Evolutionary conservation across 2,329 filamentous ascomycete genomes (phyloP).

Genomic region (Verruconis gallopava): DNA sequence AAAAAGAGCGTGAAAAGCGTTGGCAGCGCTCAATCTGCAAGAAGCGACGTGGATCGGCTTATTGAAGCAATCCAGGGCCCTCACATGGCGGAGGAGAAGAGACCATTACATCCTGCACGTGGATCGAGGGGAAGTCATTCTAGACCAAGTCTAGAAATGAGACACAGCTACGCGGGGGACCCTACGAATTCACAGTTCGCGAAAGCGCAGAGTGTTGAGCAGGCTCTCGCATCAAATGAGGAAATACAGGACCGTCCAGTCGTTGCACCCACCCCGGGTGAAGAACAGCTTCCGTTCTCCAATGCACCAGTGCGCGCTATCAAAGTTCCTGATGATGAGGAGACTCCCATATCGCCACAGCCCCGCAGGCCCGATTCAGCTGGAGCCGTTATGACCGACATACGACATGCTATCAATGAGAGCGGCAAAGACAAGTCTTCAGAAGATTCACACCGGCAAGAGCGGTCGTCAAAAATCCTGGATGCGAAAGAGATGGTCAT

Average conservation of each 20-base stretch:
- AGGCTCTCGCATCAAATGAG: background rate
- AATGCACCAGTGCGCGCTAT: conserved; percentile 31
- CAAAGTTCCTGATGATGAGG: conserved; percentile 32
- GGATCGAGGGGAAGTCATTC: background rate
- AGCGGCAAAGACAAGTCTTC: conserved; percentile 6
- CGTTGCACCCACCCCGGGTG: conserved; percentile 31
- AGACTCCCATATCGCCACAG: background rate
- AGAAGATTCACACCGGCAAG: background rate
- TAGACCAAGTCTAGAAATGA: conserved; percentile 11
- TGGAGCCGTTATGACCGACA: background rate
- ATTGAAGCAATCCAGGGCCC: conserved; percentile 60
- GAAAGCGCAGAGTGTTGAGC: background rate
- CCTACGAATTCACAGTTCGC: background rate
- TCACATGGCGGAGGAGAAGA: conserved; percentile 18
- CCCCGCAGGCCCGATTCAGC: conserved; percentile 1
- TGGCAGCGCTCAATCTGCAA: conserved; percentile 29
- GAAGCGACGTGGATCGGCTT: conserved; percentile 54
- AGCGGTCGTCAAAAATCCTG: conserved; percentile 6
- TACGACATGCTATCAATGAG: conserved; percentile 8
- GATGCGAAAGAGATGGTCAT: conserved; percentile 43
- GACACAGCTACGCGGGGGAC: conserved; percentile 12
- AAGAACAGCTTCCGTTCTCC: conserved; percentile 23
- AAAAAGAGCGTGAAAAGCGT: conserved; percentile 22
- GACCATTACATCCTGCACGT: background rate
- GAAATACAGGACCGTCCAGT: conserved; percentile 21